Percentiles rank a stretch among this genome's conserved stretches.
These are phyloP conservation scores for Anisodus tanguticus DNA, from an alignment of 257 asterid species.

Conservation along the genomic window DNA sequence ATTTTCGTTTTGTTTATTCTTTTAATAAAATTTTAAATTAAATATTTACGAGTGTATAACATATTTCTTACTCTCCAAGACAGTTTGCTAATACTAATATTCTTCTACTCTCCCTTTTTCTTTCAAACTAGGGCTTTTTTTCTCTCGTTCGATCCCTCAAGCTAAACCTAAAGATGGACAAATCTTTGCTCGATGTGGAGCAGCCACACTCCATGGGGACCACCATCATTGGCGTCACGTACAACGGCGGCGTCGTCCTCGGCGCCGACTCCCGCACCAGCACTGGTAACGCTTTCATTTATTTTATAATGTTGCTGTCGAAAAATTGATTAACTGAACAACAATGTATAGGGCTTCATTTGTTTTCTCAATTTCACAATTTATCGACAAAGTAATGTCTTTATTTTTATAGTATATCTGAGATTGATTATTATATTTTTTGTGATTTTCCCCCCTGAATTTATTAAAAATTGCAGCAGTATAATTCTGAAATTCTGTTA, in stretches of 20 bases:
- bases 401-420: background rate
- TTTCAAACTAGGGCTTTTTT: slow-evolving; percentile 19
- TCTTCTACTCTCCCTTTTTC: background rate
- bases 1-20: too few relatives aligned
- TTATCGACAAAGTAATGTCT: background rate
- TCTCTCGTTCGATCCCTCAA: background rate
- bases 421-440: background rate
- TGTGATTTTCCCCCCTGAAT: background rate
- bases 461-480: background rate
- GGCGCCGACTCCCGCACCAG: slow-evolving; percentile 97
- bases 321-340: background rate
- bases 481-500: background rate
- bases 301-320: too few relatives aligned
- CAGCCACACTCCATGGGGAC: slow-evolving; percentile 88
- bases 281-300: slow-evolving; percentile 56
- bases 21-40: too few relatives aligned
- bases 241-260: slow-evolving; percentile 87
- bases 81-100: background rate
- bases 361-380: background rate
- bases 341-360: background rate
- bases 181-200: slow-evolving; percentile 47
- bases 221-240: slow-evolving; percentile 88
- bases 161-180: slow-evolving; percentile 51
- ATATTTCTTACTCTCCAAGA: slow-evolving; percentile 3
- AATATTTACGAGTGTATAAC: too few relatives aligned